Conservation (phyloP, 73 alveolate species). For the Symbiodinium natans region DNA sequence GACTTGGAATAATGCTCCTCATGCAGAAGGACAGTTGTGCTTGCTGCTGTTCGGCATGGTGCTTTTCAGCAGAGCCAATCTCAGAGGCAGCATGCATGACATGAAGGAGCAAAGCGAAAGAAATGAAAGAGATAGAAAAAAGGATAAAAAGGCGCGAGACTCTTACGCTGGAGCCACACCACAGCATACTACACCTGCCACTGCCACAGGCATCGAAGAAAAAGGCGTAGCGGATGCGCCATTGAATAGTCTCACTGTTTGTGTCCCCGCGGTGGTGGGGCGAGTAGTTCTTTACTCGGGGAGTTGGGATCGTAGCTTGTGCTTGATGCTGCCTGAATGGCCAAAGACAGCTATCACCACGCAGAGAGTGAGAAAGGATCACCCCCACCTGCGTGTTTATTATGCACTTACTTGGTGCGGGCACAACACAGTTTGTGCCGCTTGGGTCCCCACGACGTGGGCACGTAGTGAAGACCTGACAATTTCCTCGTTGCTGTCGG, state of each 20-base stretch:
- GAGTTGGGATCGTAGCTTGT: not conserved
- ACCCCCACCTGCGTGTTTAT: not conserved
- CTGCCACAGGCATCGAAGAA: not conserved
- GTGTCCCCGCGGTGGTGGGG: not conserved
- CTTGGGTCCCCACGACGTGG: too few relatives aligned
- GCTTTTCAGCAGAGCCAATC: not conserved
- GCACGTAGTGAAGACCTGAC: too few relatives aligned
- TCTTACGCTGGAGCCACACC: not conserved
- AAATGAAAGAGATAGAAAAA: not conserved
- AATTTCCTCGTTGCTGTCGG: too few relatives aligned
- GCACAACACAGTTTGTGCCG: too few relatives aligned
- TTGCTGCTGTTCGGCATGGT: not conserved
- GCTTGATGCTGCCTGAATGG: not conserved
- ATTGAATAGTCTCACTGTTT: not conserved
- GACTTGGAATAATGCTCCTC: constrained; percentile 36
- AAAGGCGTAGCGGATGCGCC: not conserved
- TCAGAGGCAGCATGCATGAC: not conserved
- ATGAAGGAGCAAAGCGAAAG: not conserved
- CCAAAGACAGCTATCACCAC: not conserved
- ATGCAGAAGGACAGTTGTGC: constrained; percentile 38
- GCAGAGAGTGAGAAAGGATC: not conserved
- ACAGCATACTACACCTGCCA: not conserved
- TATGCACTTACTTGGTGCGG: too few relatives aligned
- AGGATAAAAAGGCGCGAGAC: constrained; percentile 8
- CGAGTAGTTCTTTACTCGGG: not conserved